Conservation (phyloP, 257 asterid genomes). For the Gardenia jasminoides region DNA sequence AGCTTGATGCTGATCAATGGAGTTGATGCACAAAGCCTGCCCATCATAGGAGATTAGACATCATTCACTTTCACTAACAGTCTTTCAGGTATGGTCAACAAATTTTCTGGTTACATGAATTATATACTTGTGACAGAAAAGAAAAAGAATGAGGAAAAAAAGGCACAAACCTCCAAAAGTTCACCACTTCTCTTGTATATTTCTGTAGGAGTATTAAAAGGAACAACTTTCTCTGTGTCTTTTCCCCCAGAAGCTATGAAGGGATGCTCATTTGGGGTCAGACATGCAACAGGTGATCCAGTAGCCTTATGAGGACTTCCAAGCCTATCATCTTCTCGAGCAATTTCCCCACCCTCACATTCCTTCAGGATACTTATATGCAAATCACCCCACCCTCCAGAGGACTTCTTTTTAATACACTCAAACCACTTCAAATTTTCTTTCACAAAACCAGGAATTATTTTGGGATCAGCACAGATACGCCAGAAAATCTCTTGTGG, state of each 20-base stretch:
- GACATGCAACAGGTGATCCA: conserved; percentile 88
- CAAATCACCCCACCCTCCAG: conserved; percentile 66
- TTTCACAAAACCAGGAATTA: conserved; percentile 46
- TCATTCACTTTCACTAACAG: background rate
- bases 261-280: conserved; percentile 84
- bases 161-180: conserved; percentile 70
- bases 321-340: conserved; percentile 59
- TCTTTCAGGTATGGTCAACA: background rate
- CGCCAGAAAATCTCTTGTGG: conserved; percentile 54
- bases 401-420: conserved; percentile 48
- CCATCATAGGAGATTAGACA: conserved; percentile 19
- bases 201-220: conserved; percentile 73
- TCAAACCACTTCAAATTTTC: conserved; percentile 56
- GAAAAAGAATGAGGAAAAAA: background rate
- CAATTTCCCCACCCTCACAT: conserved; percentile 61
- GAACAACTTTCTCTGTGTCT: conserved; percentile 50
- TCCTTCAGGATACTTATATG: conserved; percentile 58
- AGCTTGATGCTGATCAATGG: conserved; percentile 74
- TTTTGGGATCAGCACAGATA: conserved; percentile 47
- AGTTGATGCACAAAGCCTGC: conserved; percentile 90
- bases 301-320: conserved; percentile 59
- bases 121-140: conserved; percentile 8
- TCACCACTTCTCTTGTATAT: conserved; percentile 82
- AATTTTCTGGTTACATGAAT: conserved; percentile 9
- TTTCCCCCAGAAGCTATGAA: conserved; percentile 59